Evolutionary conservation across 352 stramenopile species (phyloP).

Genomic region (Discostella stelligera): DNA sequence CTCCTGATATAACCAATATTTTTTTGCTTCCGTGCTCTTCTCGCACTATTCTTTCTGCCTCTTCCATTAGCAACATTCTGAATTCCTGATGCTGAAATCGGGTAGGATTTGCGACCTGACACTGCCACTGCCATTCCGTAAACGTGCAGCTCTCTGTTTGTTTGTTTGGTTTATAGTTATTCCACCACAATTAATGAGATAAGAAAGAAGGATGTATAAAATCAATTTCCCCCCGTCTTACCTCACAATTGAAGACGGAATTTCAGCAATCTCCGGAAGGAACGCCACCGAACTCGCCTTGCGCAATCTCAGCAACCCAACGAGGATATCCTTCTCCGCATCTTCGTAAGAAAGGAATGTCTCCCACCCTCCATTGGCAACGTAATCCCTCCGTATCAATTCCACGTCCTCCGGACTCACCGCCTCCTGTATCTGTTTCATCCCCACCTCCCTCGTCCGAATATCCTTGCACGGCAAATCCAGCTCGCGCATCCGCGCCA

Average conservation of each 20-base stretch:
- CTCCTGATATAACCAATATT: slow-evolving; percentile 94
- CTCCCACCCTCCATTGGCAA: slow-evolving; percentile 94
- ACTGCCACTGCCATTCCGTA: slow-evolving; percentile 96
- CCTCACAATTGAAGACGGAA: slow-evolving; percentile 84
- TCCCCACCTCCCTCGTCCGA: slow-evolving; percentile 92
- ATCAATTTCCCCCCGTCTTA: slow-evolving; percentile 6
- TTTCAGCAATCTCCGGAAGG: slow-evolving; percentile 75
- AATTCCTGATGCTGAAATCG: slow-evolving; percentile 97
- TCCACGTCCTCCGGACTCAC: slow-evolving; percentile 93
- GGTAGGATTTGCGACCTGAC: slow-evolving; percentile 91
- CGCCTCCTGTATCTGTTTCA: slow-evolving; percentile 94
- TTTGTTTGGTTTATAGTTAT: neutral
- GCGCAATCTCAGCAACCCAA: slow-evolving; percentile 91
- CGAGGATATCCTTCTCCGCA: slow-evolving; percentile 93
- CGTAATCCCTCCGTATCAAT: slow-evolving; percentile 93
- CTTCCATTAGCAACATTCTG: slow-evolving; percentile 95
- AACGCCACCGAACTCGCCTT: slow-evolving; percentile 84
- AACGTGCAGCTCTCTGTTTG: slow-evolving; percentile 88
- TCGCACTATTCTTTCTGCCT: slow-evolving; percentile 92
- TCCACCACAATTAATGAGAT: neutral
- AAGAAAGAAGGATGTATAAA: neutral
- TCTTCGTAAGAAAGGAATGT: slow-evolving; percentile 97
- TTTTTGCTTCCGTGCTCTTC: slow-evolving; percentile 94
- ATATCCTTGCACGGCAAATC: slow-evolving; percentile 92
- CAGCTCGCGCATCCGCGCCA: slow-evolving; percentile 90